phyloP scores from a whole-genome alignment of 2,329 filamentous ascomycete genomes.

The Zasmidium angulare region DNA sequence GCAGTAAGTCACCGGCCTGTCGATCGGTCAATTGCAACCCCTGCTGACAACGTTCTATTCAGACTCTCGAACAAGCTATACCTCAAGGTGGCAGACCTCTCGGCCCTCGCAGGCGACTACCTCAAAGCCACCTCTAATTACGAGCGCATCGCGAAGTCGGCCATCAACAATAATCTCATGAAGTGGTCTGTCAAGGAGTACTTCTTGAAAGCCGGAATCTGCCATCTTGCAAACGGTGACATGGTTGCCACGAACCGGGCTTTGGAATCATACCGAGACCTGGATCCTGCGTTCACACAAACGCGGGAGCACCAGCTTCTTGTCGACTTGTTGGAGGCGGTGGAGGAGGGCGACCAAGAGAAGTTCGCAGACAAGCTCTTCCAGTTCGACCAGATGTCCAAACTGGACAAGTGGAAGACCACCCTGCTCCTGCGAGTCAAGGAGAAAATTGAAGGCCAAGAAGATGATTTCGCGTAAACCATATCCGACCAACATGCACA shows the following conservation, averaged over 20 bases:
- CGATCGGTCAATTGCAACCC: constrained; percentile 5
- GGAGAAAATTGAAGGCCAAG: constrained; percentile 72
- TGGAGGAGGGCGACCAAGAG: constrained; percentile 78
- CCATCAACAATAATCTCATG: constrained; percentile 88
- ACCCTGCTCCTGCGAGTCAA: constrained; percentile 80
- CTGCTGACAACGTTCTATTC: constrained; percentile 4
- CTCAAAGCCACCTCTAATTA: constrained; percentile 77
- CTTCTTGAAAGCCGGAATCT: constrained; percentile 90
- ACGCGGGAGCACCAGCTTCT: constrained; percentile 82
- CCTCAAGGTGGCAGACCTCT: constrained; percentile 86
- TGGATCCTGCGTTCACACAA: constrained; percentile 72
- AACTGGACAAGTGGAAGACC: constrained; percentile 97
- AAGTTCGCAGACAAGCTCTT: constrained; percentile 82
- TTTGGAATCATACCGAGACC: constrained; percentile 76
- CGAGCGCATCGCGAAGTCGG: constrained; percentile 74
- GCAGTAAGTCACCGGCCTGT: constrained; percentile 57
- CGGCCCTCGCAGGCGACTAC: constrained; percentile 80
- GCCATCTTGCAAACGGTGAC: constrained; percentile 76
- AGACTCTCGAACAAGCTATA: constrained; percentile 90
- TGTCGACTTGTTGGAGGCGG: constrained; percentile 69
- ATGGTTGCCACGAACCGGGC: constrained; percentile 76
- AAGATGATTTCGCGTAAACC: constrained; percentile 64
- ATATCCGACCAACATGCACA: not conserved
- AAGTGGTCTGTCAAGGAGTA: constrained; percentile 95
- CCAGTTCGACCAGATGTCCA: constrained; percentile 87